These are phyloP conservation scores for Acmispon strigosus DNA, from an alignment of 306 rosid species.

Conservation along the genomic window DNA sequence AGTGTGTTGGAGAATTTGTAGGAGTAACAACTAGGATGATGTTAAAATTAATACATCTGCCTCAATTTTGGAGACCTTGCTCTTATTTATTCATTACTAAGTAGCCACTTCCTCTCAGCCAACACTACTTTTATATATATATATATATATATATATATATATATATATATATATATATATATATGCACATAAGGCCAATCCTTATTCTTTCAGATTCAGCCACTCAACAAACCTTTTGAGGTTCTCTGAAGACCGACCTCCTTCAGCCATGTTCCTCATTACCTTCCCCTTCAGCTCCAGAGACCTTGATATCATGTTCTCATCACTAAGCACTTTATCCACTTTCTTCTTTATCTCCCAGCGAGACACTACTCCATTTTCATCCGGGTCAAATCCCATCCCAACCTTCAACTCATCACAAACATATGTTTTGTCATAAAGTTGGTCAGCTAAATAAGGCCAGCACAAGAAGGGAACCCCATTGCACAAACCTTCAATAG, in stretches of 20 bases:
- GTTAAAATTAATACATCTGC: neutral
- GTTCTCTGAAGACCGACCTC: conserved; percentile 23
- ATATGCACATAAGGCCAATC: neutral
- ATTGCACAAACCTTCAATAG: conserved; percentile 34
- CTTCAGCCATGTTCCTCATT: neutral
- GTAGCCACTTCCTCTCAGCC: conserved; percentile 21
- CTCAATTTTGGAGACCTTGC: neutral
- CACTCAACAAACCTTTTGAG: conserved; percentile 26
- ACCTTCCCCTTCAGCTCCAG: neutral
- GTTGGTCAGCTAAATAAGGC: conserved; percentile 40
- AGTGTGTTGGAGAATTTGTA: too few species aligned
- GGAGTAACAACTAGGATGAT: too few species aligned
- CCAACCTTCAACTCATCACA: conserved; percentile 48
- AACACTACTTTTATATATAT: neutral
- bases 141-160: too few species aligned
- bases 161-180: too few species aligned
- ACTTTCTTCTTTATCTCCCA: conserved; percentile 32
- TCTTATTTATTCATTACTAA: conserved; percentile 13
- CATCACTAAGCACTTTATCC: conserved; percentile 25
- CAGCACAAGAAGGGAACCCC: conserved; percentile 50
- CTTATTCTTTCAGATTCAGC: conserved; percentile 27
- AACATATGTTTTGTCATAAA: conserved; percentile 15
- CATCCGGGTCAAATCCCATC: conserved; percentile 22
- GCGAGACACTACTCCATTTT: conserved; percentile 21
- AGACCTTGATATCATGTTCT: conserved; percentile 18